Evolutionary conservation across 1,284 basidiomycete species (phyloP).

Genomic region (Ceratobasidium sp.): DNA sequence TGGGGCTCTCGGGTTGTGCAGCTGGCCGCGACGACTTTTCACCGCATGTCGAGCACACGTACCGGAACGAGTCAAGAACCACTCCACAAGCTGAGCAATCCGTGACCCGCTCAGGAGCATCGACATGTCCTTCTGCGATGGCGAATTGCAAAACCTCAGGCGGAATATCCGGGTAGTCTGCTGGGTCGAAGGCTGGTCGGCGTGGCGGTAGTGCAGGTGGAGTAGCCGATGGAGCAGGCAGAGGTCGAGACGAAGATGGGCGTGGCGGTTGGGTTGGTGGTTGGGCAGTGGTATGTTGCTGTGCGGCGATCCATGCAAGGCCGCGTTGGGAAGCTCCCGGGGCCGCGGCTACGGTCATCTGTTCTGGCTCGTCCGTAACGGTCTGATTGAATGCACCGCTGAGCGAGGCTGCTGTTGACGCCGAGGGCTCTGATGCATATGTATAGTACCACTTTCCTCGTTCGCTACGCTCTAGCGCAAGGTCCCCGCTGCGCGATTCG

Average conservation of each 20-base stretch:
- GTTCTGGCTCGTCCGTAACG: conserved; percentile 46
- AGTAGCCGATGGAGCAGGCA: conserved; percentile 46
- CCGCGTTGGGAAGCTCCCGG: conserved; percentile 62
- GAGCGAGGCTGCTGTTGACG: conserved; percentile 27
- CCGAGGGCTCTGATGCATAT: conserved; percentile 61
- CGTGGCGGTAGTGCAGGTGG: conserved; percentile 48
- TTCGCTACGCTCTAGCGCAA: conserved; percentile 71
- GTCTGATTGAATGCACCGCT: conserved; percentile 32
- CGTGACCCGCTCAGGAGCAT: conserved; percentile 71
- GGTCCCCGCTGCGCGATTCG: conserved; percentile 58
- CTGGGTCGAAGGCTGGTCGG: conserved; percentile 44
- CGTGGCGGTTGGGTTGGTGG: conserved; percentile 42
- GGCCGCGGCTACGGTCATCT: conserved; percentile 62
- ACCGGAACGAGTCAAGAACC: conserved; percentile 79
- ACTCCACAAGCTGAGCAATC: conserved; percentile 83
- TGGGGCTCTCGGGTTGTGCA: conserved; percentile 31
- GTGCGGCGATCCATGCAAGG: conserved; percentile 48
- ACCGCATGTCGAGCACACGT: conserved; percentile 87
- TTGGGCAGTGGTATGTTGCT: conserved; percentile 45
- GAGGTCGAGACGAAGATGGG: conserved; percentile 39
- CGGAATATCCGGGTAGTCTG: conserved; percentile 56
- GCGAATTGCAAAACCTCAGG: conserved; percentile 67
- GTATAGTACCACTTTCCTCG: conserved; percentile 79
- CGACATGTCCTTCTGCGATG: conserved; percentile 51
- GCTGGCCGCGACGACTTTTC: conserved; percentile 61